phyloP scores from a whole-genome alignment of 1,139 yeast genomes.

The Hanseniaspora gamundiae region DNA sequence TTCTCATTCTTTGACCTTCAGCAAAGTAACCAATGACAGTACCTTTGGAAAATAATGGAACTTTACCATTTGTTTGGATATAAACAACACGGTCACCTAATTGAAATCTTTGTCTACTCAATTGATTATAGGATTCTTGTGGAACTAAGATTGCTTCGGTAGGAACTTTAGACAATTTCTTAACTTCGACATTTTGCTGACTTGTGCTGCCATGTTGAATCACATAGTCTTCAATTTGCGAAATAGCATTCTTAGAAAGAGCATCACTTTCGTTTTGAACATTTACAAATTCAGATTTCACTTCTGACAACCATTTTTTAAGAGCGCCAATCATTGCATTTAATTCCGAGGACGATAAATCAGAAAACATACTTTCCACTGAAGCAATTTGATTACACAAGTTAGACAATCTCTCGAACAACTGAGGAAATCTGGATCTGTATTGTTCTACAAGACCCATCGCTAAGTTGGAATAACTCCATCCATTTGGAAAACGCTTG shows the following conservation, averaged over 20 bases:
- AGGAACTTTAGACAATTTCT: conserved; percentile 73
- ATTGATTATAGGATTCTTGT: conserved; percentile 53
- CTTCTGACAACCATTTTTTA: conserved; percentile 45
- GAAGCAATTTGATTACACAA: conserved; percentile 30
- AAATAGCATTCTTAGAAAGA: conserved; percentile 53
- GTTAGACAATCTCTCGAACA: conserved; percentile 31
- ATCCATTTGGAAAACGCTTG: conserved; percentile 49
- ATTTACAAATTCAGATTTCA: conserved; percentile 42
- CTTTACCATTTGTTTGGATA: conserved; percentile 80
- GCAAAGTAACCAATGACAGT: conserved; percentile 77
- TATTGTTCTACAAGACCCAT: conserved; percentile 54
- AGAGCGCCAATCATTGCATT: conserved; percentile 35
- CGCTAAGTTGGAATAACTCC: conserved; percentile 81
- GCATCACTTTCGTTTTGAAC: conserved; percentile 76
- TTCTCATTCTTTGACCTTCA: conserved; percentile 38
- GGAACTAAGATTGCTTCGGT: conserved; percentile 75
- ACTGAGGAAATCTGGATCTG: conserved; percentile 43
- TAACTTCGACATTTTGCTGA: conserved; percentile 29
- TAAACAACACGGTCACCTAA: conserved; percentile 87
- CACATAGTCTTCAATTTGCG: conserved; percentile 51
- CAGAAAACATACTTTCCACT: conserved; percentile 31
- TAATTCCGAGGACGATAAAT: conserved; percentile 28
- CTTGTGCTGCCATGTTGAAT: conserved; percentile 12
- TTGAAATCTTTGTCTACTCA: conserved; percentile 64
- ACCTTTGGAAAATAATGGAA: conserved; percentile 79